phyloP scores from a whole-genome alignment of 441 rosid genomes.

The Pelargonium citronellum region DNA sequence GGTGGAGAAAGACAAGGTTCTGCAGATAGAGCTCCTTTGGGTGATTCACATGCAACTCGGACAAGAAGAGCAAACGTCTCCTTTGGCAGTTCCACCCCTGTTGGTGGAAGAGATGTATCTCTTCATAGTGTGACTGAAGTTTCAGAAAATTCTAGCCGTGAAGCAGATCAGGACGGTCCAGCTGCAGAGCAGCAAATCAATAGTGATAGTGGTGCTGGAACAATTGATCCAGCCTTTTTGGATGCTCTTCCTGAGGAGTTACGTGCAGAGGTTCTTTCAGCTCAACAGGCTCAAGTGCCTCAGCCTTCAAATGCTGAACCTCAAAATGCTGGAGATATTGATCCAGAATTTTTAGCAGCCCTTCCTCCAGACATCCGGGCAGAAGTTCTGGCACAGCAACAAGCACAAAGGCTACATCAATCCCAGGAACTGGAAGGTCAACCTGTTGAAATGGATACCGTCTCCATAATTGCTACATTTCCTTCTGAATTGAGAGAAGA shows the following conservation, averaged over 20 bases:
- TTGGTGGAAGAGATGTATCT: conserved; percentile 67
- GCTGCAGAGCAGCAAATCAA: conserved; percentile 59
- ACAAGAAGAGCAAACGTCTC: conserved; percentile 64
- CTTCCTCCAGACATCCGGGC: conserved; percentile 96
- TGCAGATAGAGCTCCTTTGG: conserved; percentile 51
- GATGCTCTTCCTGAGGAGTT: conserved; percentile 97
- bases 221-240: conserved; percentile 96
- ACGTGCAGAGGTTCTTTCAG: conserved; percentile 96
- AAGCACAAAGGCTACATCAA: conserved; percentile 86
- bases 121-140: conserved; percentile 94
- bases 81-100: conserved; percentile 48
- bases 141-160: conserved; percentile 83
- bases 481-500: conserved; percentile 97
- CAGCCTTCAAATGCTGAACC: conserved; percentile 72
- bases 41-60: conserved; percentile 55
- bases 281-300: conserved; percentile 84
- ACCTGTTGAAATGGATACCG: conserved; percentile 99
- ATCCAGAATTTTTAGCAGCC: conserved; percentile 99
- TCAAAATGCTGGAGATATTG: conserved; percentile 79
- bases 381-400: conserved; percentile 95
- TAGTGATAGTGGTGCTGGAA: conserved; percentile 60
- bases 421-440: conserved; percentile 99
- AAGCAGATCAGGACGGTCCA: conserved; percentile 77
- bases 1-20: conserved; percentile 90
- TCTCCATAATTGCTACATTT: conserved; percentile 94